Conservation (phyloP, 1,284 basidiomycete species). For the Bondarzewia mesenterica region DNA sequence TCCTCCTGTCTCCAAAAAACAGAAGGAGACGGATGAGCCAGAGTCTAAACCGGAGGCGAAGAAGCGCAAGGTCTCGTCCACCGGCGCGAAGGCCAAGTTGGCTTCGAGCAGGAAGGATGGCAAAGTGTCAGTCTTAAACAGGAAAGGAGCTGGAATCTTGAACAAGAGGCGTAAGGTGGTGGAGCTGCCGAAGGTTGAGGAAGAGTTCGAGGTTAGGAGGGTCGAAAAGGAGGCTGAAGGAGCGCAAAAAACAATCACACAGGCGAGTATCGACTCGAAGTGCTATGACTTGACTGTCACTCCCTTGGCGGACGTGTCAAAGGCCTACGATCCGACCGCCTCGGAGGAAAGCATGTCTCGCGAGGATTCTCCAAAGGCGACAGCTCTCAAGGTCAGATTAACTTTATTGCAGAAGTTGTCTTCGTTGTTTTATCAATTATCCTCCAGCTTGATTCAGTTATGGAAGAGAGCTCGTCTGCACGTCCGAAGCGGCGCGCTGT, state of each 20-base stretch:
- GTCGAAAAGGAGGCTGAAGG: conserved; percentile 7
- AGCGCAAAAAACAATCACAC: conserved; percentile 16
- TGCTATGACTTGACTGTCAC: conserved; percentile 16
- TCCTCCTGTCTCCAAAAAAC: conserved; percentile 35
- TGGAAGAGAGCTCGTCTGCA: not conserved
- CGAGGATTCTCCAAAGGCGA: not conserved
- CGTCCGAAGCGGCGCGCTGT: conserved; percentile 8
- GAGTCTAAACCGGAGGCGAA: conserved; percentile 32
- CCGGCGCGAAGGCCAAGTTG: conserved; percentile 4
- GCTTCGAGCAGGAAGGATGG: conserved; percentile 23
- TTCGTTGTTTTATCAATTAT: not conserved
- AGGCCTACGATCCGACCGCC: conserved; percentile 46
- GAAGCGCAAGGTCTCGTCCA: conserved; percentile 39
- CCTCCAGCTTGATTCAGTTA: not conserved
- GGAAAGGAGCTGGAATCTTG: conserved; percentile 9
- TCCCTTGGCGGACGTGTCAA: conserved; percentile 16
- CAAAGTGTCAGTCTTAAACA: conserved; percentile 20
- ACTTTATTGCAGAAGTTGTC: not conserved
- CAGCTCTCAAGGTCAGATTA: not conserved
- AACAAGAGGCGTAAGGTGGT: conserved; percentile 15
- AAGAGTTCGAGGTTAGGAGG: conserved; percentile 7
- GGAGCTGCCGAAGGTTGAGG: conserved; percentile 30
- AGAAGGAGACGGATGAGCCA: conserved; percentile 18
- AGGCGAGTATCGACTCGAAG: conserved; percentile 18
- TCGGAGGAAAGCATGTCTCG: too few relatives aligned